phyloP scores from a whole-genome alignment of 805 yeast species.

The Groenewaldozyma tartarivorans region DNA sequence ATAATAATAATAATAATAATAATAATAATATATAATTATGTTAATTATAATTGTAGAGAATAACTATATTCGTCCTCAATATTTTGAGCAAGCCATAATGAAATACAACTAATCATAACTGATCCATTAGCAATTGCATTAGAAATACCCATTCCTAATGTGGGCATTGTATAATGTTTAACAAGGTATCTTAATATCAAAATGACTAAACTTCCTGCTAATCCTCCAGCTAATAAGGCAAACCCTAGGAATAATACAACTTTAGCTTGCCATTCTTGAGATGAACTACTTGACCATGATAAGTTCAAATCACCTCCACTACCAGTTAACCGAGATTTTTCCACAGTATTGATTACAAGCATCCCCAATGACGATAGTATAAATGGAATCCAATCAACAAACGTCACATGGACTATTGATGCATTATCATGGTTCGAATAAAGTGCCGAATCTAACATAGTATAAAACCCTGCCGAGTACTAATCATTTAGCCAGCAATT shows the following conservation, averaged over 20 bases:
- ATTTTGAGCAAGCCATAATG: constrained; percentile 90
- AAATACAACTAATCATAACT: constrained; percentile 80
- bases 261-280: constrained; percentile 88
- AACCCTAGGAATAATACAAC: constrained; percentile 86
- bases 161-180: constrained; percentile 73
- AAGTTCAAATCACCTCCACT: constrained; percentile 6
- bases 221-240: constrained; percentile 84
- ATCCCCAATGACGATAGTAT: constrained; percentile 84
- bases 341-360: constrained; percentile 66
- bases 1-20: neutral
- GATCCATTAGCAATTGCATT: constrained; percentile 73
- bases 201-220: constrained; percentile 86
- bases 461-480: constrained; percentile 61
- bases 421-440: constrained; percentile 80
- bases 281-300: constrained; percentile 25
- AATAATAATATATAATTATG: neutral
- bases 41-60: constrained; percentile 69
- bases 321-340: constrained; percentile 44
- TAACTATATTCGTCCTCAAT: constrained; percentile 94
- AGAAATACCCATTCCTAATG: constrained; percentile 87
- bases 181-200: constrained; percentile 75
- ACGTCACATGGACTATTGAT: constrained; percentile 75
- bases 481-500: constrained; percentile 1
- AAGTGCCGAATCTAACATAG: constrained; percentile 79
- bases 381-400: constrained; percentile 93